These are phyloP conservation scores for Ophiostoma angusticollis DNA, from an alignment of 2,329 filamentous ascomycete species.

Conservation along the genomic window DNA sequence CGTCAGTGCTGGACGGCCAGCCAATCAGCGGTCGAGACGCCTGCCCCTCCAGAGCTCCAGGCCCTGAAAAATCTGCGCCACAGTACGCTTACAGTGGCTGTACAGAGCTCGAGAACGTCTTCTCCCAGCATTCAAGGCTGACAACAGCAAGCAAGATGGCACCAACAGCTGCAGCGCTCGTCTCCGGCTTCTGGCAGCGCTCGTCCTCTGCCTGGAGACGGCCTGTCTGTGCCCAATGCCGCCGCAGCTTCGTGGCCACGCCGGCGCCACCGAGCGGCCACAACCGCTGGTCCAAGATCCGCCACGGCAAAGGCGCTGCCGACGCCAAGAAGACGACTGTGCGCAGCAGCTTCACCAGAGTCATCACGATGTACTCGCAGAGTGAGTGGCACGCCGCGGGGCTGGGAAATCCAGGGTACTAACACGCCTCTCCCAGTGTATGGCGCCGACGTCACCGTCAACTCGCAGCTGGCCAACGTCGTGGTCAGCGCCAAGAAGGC, in stretches of 20 bases:
- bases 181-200: neutral
- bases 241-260: conserved; percentile 35
- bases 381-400: no score
- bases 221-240: conserved; percentile 33
- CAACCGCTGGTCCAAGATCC: conserved; percentile 93
- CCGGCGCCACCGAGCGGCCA: conserved; percentile 50
- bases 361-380: conserved; percentile 64
- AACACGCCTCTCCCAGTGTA: conserved; percentile 21
- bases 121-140: neutral
- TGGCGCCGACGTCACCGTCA: conserved; percentile 59
- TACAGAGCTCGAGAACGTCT: neutral
- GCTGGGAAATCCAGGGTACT: no score
- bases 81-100: neutral
- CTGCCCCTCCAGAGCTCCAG: conserved; percentile 5
- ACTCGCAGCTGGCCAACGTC: conserved; percentile 58
- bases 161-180: neutral
- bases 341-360: conserved; percentile 54
- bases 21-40: conserved; percentile 4
- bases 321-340: conserved; percentile 67
- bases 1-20: neutral
- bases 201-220: conserved; percentile 3
- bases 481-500: conserved; percentile 70
- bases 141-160: neutral
- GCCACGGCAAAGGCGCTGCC: conserved; percentile 81
- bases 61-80: neutral